These are phyloP conservation scores for Botryotinia convoluta DNA, from an alignment of 2,329 filamentous ascomycete species.

Conservation along the genomic window DNA sequence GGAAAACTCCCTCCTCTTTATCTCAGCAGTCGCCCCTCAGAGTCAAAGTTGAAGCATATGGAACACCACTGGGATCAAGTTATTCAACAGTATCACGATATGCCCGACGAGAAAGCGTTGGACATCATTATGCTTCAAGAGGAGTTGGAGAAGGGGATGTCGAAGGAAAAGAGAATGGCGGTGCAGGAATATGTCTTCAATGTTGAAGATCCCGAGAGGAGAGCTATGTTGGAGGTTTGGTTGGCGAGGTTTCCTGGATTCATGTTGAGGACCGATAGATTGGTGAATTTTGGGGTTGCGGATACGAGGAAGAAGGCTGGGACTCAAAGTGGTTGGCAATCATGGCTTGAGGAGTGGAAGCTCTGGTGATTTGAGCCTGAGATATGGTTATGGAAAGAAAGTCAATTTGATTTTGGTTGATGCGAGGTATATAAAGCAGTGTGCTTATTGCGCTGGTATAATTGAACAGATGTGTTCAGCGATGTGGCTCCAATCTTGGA, in stretches of 20 bases:
- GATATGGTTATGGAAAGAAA: neutral
- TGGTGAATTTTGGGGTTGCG: neutral
- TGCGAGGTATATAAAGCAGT: neutral
- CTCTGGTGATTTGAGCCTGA: neutral
- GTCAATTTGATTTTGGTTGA: neutral
- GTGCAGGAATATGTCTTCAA: neutral
- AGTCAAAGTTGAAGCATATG: neutral
- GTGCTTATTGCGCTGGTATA: neutral
- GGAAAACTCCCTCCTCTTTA: slow-evolving; percentile 6
- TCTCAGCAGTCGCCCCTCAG: neutral
- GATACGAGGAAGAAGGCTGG: neutral
- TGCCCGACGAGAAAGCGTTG: neutral
- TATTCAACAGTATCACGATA: neutral
- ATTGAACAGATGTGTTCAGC: neutral
- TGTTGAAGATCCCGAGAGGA: neutral
- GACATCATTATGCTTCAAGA: slow-evolving; percentile 6
- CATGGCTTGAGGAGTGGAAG: slow-evolving; percentile 10
- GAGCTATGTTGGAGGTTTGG: slow-evolving; percentile 12
- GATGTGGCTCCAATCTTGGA: neutral
- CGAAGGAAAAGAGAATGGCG: slow-evolving; percentile 2
- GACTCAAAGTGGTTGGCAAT: neutral
- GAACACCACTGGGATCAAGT: slow-evolving; percentile 14
- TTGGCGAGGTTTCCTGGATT: slow-evolving; percentile 13
- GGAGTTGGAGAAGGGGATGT: slow-evolving; percentile 1
- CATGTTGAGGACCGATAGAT: slow-evolving; percentile 8